Percentiles rank a stretch among this genome's conserved stretches.
These are phyloP conservation scores for Hyaloscypha hepaticicola DNA, from an alignment of 495 filamentous ascomycete genomes.

Conservation along the genomic window DNA sequence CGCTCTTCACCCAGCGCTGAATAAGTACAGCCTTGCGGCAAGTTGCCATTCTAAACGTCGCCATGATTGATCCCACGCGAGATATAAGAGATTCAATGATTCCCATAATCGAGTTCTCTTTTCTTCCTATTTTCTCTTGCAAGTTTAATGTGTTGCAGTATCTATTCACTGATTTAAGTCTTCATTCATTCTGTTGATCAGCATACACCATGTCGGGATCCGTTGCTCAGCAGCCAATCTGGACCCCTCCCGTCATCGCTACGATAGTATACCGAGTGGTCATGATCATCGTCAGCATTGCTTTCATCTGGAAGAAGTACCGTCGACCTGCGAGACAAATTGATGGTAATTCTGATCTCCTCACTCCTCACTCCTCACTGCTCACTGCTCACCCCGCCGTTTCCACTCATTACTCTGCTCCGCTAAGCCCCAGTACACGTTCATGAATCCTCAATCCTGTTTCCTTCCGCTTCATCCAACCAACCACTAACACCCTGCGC, in stretches of 20 bases:
- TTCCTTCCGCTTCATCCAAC: too few species aligned
- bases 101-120: background rate
- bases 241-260: background rate
- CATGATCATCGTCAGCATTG: slow-evolving; percentile 8
- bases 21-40: background rate
- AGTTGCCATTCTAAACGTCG: background rate
- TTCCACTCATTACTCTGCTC: too few species aligned
- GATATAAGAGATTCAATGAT: background rate
- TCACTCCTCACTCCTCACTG: background rate
- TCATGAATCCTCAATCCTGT: too few species aligned
- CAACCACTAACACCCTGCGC: background rate
- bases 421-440: too few species aligned
- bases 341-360: slow-evolving; percentile 22
- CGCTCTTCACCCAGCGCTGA: background rate
- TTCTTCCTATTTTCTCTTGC: background rate
- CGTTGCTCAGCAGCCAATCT: background rate
- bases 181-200: too few species aligned
- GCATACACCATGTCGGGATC: background rate
- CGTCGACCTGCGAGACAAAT: slow-evolving; percentile 26
- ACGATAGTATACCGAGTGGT: slow-evolving; percentile 1
- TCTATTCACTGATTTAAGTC: background rate
- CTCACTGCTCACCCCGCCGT: background rate
- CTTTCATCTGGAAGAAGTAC: slow-evolving; percentile 11
- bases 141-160: background rate
- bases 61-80: background rate